Base-by-base conservation (phyloP, 805 yeast species). In the Candida nonsorbophila region DNA sequence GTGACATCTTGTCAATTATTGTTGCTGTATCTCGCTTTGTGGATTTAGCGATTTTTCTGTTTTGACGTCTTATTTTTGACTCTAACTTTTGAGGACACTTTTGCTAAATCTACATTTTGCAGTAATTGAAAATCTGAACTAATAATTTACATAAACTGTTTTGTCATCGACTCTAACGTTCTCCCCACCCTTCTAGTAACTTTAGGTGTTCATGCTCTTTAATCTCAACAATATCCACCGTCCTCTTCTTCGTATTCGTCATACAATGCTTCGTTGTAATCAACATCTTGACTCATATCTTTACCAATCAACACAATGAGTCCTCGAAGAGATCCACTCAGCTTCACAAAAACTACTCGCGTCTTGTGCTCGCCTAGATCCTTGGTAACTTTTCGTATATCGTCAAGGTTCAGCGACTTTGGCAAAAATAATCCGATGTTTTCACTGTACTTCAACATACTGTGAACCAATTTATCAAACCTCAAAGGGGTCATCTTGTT, bases 371-470 rank as follows among this genome's bases (percentile, higher is more conserved):
- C 82, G 29, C 65, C 55, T 1, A 77, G 44, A 15, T 58, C 55
- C 13, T 51, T 48, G 1, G 83, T 72, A 2, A 74, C 60, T 9
- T 48, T 43, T 1, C 71, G 46, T 6, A 82, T 44, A 40, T 79
- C 85, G 18, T 56, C 55, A 14, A 76, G 42, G 41, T 75, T 62
- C 29, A 74, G 69, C 40, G 75, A 77, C 37, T 77, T 61, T 2
- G 92, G 92, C 13, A 82, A 57, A 44, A 79, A 80, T 3, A 81
- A 50, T 6, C 74, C 76, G 17, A 79, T 69, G 38, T 75, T 71
- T 1, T 51, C 38, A 3, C 74, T 45, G 7, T 74, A 53, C 20
- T 49, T 47, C 18, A 56, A 42, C 35, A 76, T 51, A 13, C 66
- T 67, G n/a, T 28, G 26, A 16, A 79, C 49, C 6, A 80, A 47